Percentiles rank a stretch among this genome's conserved stretches.
These are phyloP conservation scores for Nicotiana tomentosiformis DNA, from an alignment of 257 asterid species.

Conservation along the genomic window DNA sequence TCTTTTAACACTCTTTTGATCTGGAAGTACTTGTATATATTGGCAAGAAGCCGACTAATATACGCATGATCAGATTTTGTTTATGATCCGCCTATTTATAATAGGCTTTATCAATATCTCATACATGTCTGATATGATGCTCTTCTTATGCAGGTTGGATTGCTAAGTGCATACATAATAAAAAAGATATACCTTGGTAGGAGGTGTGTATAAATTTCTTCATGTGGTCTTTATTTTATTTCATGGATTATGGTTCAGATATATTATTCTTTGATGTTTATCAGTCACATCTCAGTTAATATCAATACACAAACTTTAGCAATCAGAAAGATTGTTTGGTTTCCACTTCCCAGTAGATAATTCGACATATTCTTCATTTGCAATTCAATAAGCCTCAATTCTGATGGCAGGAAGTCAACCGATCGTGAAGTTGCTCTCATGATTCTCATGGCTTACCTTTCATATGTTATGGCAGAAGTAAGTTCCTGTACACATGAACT, in stretches of 20 bases:
- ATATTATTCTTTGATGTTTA: neutral
- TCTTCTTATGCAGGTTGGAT: constrained; percentile 45
- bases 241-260: neutral
- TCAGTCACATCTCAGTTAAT: no score
- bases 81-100: no score
- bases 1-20: no score
- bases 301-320: no score
- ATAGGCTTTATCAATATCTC: no score
- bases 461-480: constrained; percentile 67
- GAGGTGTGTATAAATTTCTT: constrained; percentile 29
- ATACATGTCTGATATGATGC: neutral
- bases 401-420: constrained; percentile 56
- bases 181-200: constrained; percentile 36
- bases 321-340: no score
- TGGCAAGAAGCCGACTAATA: no score
- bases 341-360: no score
- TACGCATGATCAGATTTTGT: no score
- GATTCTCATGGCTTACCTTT: constrained; percentile 84
- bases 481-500: neutral
- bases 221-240: no score
- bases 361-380: neutral
- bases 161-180: constrained; percentile 60
- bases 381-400: neutral
- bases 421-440: constrained; percentile 65
- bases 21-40: no score